Evolutionary conservation across 768 basidiomycete species (phyloP), one percentile per base, ranked within the genome.

Genomic region (Mycena chlorophos): DNA sequence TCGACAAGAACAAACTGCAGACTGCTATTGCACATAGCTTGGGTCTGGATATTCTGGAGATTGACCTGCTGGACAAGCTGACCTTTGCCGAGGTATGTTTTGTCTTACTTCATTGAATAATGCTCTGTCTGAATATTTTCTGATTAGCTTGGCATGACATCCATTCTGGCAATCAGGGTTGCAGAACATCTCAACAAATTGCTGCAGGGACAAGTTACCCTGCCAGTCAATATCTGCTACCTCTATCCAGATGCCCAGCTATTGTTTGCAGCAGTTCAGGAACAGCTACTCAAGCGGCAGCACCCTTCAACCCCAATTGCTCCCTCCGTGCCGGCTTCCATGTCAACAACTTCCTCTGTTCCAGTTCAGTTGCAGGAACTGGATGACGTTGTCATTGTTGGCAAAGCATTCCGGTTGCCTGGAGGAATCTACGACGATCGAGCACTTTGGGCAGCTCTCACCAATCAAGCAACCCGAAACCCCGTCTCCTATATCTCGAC

Each of bases 351-450:
- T n/a, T n/a, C n/a, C n/a, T n/a, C n/a, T n/a, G n/a, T n/a, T n/a
- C n/a, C n/a, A n/a, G n/a, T n/a, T n/a, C n/a, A n/a, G n/a, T n/a
- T n/a, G n/a, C n/a, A n/a, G 8, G n/a, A 47, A 20, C 19, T 19
- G 12, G 49, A 62, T 16, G 61, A 59, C 22, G 31, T 63, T 25
- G 62, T 61, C 6, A 57, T 63, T 13, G 49, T 63, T n/a, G 62
- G 62, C 14, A 52, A 61, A 34, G 51, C 62, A 10, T 54, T 61
- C 40, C 62, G 62, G 3, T 55, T 63, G 3, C 62, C 62, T 4
- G 62, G 62, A 5, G 26, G 5, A 2, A 45, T 53, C 31, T 13
- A 49, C 29, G n/a, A 27, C 1, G 52, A 58, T 20, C n/a, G 1
- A 4, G 42, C 52, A 25, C 46, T 63, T 10, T 61, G 62, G 55